A percentile compares a stretch with the other conserved stretches of the same genome.
Evolutionary conservation across 2,329 filamentous ascomycete species (phyloP).

Genomic region (Aureobasidium uvarum): DNA sequence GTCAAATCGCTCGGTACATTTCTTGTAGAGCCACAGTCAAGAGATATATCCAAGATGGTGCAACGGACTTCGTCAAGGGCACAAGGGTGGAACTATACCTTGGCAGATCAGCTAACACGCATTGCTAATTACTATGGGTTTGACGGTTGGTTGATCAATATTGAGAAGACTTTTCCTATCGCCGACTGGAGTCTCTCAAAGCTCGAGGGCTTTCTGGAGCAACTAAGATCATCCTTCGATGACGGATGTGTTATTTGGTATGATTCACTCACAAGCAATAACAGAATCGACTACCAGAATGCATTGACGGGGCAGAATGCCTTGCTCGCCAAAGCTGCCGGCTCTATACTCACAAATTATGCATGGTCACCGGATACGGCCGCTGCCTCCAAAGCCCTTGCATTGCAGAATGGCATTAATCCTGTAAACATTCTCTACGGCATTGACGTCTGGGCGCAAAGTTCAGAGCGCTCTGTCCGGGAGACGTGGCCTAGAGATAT

Average conservation of each 20-base stretch:
- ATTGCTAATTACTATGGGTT: constrained; percentile 47
- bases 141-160: constrained; percentile 50
- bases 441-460: constrained; percentile 50
- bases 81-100: neutral
- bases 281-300: constrained; percentile 48
- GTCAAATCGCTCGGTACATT: constrained; percentile 47
- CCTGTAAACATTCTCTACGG: constrained; percentile 42
- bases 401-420: constrained; percentile 33
- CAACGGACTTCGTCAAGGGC: constrained; percentile 18
- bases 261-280: constrained; percentile 46
- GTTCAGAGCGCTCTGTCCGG: constrained; percentile 33
- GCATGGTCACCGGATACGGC: constrained; percentile 42
- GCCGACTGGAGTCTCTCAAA: constrained; percentile 36
- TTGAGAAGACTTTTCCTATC: constrained; percentile 45
- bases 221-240: constrained; percentile 39
- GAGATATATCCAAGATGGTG: constrained; percentile 38
- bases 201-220: constrained; percentile 42
- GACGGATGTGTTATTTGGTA: constrained; percentile 46
- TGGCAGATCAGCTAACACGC: constrained; percentile 34
- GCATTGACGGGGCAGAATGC: constrained; percentile 43
- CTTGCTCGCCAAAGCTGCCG: constrained; percentile 41
- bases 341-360: constrained; percentile 48
- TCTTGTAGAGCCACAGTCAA: constrained; percentile 45
- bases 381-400: constrained; percentile 34
- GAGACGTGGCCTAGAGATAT: constrained; percentile 41